Evolutionary conservation across 345 rosid species (phyloP).

Genomic region (Capsella bursapastoris): DNA sequence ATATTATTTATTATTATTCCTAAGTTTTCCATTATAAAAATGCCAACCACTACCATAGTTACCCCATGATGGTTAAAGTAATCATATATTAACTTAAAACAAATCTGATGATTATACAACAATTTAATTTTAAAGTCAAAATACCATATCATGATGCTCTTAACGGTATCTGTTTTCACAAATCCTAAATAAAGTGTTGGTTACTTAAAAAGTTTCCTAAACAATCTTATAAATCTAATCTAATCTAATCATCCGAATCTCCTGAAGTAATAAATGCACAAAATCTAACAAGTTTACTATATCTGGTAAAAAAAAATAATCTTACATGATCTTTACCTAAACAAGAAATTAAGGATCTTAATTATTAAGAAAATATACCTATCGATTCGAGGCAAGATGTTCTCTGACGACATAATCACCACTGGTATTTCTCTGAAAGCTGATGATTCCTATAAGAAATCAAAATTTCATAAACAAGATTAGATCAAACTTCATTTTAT

Average conservation of each 20-base stretch:
- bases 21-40: constrained; percentile 13
- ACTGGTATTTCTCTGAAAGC: constrained; percentile 79
- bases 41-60: constrained; percentile 31
- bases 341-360: background rate
- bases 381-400: constrained; percentile 71
- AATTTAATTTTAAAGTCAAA: constrained; percentile 30
- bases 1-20: constrained; percentile 1
- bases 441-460: constrained; percentile 61
- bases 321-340: constrained; percentile 10
- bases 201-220: constrained; percentile 33
- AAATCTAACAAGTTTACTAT: constrained; percentile 15
- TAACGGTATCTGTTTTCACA: constrained; percentile 15
- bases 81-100: constrained; percentile 20
- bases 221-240: background rate
- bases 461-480: constrained; percentile 7
- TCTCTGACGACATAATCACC: constrained; percentile 89
- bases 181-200: constrained; percentile 2
- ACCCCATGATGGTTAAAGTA: constrained; percentile 38
- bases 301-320: constrained; percentile 3
- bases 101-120: constrained; percentile 20
- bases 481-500: background rate
- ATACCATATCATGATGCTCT: background rate
- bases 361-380: constrained; percentile 49
- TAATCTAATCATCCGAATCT: constrained; percentile 25
- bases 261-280: constrained; percentile 33